These are phyloP conservation scores for Hyaloscypha hepaticicola DNA, from an alignment of 495 filamentous ascomycete species.

Conservation along the genomic window DNA sequence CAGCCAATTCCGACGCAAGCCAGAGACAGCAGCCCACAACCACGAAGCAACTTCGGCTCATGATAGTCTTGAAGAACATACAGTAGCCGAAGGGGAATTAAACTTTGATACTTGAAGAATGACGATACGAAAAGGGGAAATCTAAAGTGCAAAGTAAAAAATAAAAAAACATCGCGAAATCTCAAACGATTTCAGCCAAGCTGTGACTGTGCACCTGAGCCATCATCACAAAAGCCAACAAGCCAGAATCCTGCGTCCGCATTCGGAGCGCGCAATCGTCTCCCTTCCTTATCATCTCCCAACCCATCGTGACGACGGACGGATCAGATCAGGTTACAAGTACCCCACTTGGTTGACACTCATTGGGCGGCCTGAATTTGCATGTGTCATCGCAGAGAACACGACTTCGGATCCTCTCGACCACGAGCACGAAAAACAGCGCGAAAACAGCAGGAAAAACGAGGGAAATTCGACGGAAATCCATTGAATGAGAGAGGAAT, in stretches of 20 bases:
- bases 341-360: slow-evolving; percentile 5
- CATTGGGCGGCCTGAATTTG: slow-evolving; percentile 9
- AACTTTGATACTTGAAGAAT: too few relatives aligned
- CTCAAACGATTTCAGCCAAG: neutral
- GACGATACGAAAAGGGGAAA: neutral
- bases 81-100: neutral
- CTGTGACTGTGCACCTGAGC: neutral
- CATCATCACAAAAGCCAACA: neutral
- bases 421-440: slow-evolving; percentile 9
- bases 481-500: neutral
- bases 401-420: slow-evolving; percentile 5
- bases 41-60: neutral
- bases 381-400: slow-evolving; percentile 10
- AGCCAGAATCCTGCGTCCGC: neutral
- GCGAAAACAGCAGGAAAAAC: slow-evolving; percentile 22
- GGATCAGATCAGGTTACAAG: neutral
- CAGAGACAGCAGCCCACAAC: neutral
- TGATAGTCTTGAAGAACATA: neutral
- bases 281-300: neutral
- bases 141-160: neutral
- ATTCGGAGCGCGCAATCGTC: neutral
- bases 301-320: neutral
- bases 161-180: neutral
- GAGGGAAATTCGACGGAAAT: slow-evolving; percentile 11
- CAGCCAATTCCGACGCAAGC: neutral